Conservation (phyloP, 83 land plant genomes). For the Thuja plicata region DNA sequence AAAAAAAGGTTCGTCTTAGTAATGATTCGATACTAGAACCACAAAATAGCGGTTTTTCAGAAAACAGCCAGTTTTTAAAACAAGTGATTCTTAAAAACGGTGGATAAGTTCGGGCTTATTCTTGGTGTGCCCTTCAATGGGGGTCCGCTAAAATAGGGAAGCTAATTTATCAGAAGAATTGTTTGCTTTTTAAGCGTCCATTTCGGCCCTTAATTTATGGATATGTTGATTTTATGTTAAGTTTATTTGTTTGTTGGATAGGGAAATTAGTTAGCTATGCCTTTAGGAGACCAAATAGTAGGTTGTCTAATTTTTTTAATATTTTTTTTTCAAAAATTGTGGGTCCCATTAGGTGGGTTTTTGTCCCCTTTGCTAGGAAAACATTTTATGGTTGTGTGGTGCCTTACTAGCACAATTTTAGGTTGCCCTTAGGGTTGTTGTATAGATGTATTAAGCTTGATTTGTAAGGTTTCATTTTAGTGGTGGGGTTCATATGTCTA, state of each 20-base stretch:
- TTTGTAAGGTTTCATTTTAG: too few relatives aligned
- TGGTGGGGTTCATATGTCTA: too few relatives aligned
- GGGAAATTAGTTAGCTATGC: background rate
- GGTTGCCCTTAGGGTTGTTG: too few relatives aligned
- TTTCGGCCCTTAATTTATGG: background rate
- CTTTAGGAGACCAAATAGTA: background rate
- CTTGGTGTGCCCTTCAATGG: background rate
- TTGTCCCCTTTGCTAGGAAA: background rate
- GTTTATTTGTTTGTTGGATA: background rate
- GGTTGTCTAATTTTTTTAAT: background rate
- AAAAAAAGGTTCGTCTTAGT: background rate
- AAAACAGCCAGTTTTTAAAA: background rate
- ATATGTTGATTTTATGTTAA: background rate
- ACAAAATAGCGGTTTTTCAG: background rate
- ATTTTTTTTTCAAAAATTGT: background rate
- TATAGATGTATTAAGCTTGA: too few relatives aligned
- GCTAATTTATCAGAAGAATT: background rate
- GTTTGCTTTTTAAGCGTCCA: background rate
- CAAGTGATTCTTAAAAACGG: background rate
- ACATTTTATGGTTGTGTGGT: too few relatives aligned
- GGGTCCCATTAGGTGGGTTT: background rate
- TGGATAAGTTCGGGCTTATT: background rate
- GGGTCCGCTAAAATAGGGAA: background rate
- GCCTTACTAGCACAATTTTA: too few relatives aligned
- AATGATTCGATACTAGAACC: background rate